Evolutionary conservation across 306 rosid species (phyloP), one percentile per base, ranked within the genome.

Genomic region (Citrullus colocynthis): DNA sequence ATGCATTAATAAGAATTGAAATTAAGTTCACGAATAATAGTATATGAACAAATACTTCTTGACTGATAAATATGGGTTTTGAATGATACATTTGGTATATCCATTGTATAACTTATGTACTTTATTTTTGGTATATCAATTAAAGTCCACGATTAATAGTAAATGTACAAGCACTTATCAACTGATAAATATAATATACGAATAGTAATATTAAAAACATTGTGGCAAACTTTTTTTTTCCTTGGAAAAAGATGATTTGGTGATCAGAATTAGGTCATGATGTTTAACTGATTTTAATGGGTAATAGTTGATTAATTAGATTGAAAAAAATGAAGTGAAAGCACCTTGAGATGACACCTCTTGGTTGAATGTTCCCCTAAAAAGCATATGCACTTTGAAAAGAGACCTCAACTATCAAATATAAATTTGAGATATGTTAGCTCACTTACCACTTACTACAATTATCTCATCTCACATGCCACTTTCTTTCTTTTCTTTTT

Each of bases 311-410:
- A 39, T 37, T 18, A 36, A 17, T 64, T 36, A 16, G 70, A 34
- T 34, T 34, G 70, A 63, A 63, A 2, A 16, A 63, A 34, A 16
- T 15, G 12, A 63, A 64, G 71, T 36, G 15, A 64, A 64, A 64
- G 48, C 73, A 65, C 30, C n/a, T 65, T 65, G 51, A 39, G 6
- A 60, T 17, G 73, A 9, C 71, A 64, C 24, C 36, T 39, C 32
- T 66, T 37, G 51, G 30, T 12, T n/a, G 15, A 37, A 37, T 65
- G 24, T 65, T 65, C 12, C n/a, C 20, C 16, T 4, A n/a, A 66
- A 65, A 66, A 66, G 74, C 52, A 66, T 66, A 39, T 1, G 52
- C 74, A 66, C 74, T 66, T 66, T 66, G 74, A 66, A 66, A 66
- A 66, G 74, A 66, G 32, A 42, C 17, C 16, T 37, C 74, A 66